Conservation (phyloP, 257 asterid species). For the Eucommia ulmoides region DNA sequence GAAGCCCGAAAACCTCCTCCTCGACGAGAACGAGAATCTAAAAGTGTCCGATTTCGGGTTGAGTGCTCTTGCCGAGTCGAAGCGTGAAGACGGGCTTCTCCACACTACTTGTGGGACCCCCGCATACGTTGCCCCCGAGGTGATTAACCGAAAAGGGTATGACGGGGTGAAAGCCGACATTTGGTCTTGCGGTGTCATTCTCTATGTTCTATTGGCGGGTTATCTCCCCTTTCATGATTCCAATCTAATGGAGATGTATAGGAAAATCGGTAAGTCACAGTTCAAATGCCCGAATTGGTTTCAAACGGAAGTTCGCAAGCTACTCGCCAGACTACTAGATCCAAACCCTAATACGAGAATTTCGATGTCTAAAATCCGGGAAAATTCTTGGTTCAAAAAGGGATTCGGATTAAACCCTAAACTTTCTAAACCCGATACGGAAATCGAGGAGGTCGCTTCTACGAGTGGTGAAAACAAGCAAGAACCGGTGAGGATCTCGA, state of each 20-base stretch:
- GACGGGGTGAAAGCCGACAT: constrained; percentile 70
- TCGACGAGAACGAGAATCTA: constrained; percentile 55
- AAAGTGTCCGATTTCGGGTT: constrained; percentile 77
- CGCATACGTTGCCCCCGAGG: constrained; percentile 84
- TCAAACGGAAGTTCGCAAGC: constrained; percentile 39
- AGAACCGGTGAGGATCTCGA: constrained; percentile 22
- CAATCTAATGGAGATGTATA: constrained; percentile 69
- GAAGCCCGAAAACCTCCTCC: constrained; percentile 64
- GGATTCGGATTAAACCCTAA: constrained; percentile 38
- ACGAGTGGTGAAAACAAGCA: constrained; percentile 11
- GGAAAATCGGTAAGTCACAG: constrained; percentile 57
- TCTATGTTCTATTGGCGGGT: constrained; percentile 59
- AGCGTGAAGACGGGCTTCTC: constrained; percentile 62
- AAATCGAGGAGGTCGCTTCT: constrained; percentile 22
- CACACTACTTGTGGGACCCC: constrained; percentile 89
- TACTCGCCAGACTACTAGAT: constrained; percentile 45
- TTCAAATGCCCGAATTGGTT: constrained; percentile 60
- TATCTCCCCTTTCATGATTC: constrained; percentile 70
- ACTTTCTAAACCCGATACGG: constrained; percentile 13
- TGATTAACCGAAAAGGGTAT: constrained; percentile 57
- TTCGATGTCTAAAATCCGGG: constrained; percentile 43
- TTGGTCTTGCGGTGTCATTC: constrained; percentile 84
- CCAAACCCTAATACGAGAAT: constrained; percentile 57
- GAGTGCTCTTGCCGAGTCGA: constrained; percentile 57
- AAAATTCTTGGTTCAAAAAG: constrained; percentile 40